Evolutionary conservation across 441 rosid species (phyloP).

Genomic region (Kokia cookei): DNA sequence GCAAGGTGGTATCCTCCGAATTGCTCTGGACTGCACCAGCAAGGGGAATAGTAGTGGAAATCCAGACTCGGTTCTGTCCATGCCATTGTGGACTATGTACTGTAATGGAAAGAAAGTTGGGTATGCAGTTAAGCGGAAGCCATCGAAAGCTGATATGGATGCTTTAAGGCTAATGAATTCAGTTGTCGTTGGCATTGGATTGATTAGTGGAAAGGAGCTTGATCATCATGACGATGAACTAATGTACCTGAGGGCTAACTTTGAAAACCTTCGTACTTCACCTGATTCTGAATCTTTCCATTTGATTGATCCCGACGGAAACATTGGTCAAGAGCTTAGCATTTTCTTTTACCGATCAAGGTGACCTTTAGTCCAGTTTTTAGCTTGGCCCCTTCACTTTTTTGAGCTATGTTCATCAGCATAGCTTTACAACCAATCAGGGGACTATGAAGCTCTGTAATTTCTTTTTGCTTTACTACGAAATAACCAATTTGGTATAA

Average conservation of each 20-base stretch:
- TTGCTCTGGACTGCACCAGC: conserved; percentile 43
- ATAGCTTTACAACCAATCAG: not conserved
- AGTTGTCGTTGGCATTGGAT: conserved; percentile 60
- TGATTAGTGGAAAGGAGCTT: conserved; percentile 41
- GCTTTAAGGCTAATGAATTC: conserved; percentile 49
- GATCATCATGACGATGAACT: conserved; percentile 36
- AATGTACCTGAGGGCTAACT: conserved; percentile 65
- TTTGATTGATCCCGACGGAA: conserved; percentile 64
- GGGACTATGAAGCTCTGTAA: not conserved
- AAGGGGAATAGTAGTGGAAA: not conserved
- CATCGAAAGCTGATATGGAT: conserved; percentile 40
- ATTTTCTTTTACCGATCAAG: conserved; percentile 53
- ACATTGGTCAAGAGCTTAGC: conserved; percentile 71
- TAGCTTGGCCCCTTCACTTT: not conserved
- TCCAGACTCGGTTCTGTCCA: conserved; percentile 32
- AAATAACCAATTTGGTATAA: not conserved
- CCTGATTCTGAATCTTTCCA: conserved; percentile 64
- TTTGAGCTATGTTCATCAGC: conserved; percentile 7
- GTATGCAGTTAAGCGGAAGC: conserved; percentile 53
- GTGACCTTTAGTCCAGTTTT: conserved; percentile 1
- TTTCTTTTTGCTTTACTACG: not conserved
- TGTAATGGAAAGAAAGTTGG: conserved; percentile 78
- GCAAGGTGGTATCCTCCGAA: conserved; percentile 53
- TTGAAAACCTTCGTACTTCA: conserved; percentile 47
- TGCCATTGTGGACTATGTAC: conserved; percentile 63